These are phyloP conservation scores for Boletus subcaerulescens DNA, from an alignment of 768 basidiomycete species.

Conservation along the genomic window DNA sequence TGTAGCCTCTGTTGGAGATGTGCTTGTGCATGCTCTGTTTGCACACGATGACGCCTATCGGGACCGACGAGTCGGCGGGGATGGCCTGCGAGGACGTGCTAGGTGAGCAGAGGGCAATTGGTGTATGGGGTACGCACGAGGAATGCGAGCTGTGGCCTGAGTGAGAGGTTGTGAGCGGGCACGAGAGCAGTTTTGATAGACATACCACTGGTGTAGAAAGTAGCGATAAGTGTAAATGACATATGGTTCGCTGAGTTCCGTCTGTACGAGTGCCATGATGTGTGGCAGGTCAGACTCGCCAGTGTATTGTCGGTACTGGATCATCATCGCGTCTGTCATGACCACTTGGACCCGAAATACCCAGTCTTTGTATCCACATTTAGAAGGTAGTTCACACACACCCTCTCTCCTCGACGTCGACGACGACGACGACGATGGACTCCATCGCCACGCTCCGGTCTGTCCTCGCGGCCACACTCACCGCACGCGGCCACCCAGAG, in stretches of 20 bases:
- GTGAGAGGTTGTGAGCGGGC: neutral
- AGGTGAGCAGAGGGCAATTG: neutral
- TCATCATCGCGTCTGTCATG: conserved; percentile 30
- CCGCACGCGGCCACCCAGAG: conserved; percentile 51
- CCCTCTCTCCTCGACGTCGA: neutral
- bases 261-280: conserved; percentile 86
- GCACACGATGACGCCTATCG: conserved; percentile 93
- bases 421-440: conserved; percentile 44
- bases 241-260: conserved; percentile 93
- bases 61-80: conserved; percentile 37
- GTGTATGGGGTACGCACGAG: conserved; percentile 42
- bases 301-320: conserved; percentile 64
- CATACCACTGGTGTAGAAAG: conserved; percentile 94
- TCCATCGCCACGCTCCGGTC: conserved; percentile 56
- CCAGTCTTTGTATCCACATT: neutral
- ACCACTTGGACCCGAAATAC: neutral
- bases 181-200: neutral
- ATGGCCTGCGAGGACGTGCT: conserved; percentile 19
- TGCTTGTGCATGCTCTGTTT: conserved; percentile 90
- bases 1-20: conserved; percentile 83
- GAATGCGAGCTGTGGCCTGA: conserved; percentile 87
- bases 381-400: neutral
- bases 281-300: conserved; percentile 78
- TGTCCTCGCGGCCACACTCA: conserved; percentile 47
- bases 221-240: conserved; percentile 96